Conservation (phyloP, 331 rosid genomes). For the Rosa hybrid region DNA sequence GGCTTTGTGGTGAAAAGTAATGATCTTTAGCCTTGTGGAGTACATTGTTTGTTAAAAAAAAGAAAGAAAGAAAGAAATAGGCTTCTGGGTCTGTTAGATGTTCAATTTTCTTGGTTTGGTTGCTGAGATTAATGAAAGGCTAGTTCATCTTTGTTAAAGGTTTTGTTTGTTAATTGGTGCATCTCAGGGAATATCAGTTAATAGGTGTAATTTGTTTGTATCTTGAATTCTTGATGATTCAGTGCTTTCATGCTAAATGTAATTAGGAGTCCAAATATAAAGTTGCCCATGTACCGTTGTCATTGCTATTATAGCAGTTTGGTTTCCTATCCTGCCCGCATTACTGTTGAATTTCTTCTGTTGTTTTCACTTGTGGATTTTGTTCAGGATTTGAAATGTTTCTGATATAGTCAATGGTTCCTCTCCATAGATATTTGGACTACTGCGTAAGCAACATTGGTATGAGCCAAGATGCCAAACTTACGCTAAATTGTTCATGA, state of each 20-base stretch:
- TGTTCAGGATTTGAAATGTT: constrained; percentile 19
- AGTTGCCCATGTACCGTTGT: too few relatives aligned
- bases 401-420: constrained; percentile 16
- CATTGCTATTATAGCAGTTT: not conserved
- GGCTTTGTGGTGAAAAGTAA: not conserved
- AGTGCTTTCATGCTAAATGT: not conserved
- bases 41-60: not conserved
- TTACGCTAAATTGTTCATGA: constrained; percentile 70
- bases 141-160: not conserved
- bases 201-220: not conserved
- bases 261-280: too few relatives aligned
- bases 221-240: not conserved
- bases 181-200: not conserved
- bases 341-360: not conserved
- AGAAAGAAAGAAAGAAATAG: not conserved
- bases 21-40: constrained; percentile 5
- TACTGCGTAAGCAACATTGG: constrained; percentile 86
- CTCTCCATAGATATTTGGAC: constrained; percentile 59
- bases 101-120: not conserved
- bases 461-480: constrained; percentile 84
- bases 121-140: not conserved
- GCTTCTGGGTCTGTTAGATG: constrained; percentile 4
- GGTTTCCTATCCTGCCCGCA: not conserved
- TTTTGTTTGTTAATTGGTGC: not conserved
- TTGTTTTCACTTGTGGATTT: not conserved